Percentiles rank a stretch among this genome's conserved stretches.
Evolutionary conservation across 1,284 basidiomycete genomes (phyloP).

Genomic region (Bothia castanella): DNA sequence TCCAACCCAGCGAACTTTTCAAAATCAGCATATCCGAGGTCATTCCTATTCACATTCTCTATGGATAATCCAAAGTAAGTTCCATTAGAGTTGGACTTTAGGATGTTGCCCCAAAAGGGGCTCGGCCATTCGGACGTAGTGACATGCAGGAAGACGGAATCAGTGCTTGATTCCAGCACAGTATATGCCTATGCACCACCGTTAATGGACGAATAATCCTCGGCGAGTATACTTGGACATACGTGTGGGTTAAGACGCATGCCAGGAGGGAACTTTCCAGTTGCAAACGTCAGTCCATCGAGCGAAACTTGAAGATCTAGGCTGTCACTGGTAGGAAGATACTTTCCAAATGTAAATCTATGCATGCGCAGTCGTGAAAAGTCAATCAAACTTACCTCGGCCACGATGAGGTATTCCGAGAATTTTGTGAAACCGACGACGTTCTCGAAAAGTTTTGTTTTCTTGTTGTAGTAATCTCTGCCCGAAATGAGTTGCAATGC

Average conservation of each 20-base stretch:
- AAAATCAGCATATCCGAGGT: slow-evolving; percentile 89
- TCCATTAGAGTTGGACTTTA: slow-evolving; percentile 97
- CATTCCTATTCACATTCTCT: slow-evolving; percentile 88
- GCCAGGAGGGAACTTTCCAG: slow-evolving; percentile 84
- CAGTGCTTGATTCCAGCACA: slow-evolving; percentile 90
- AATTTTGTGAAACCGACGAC: slow-evolving; percentile 97
- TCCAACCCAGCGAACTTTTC: slow-evolving; percentile 97
- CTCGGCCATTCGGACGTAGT: slow-evolving; percentile 78
- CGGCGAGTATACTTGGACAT: slow-evolving; percentile 26
- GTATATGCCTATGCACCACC: slow-evolving; percentile 70
- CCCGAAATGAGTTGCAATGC: slow-evolving; percentile 81
- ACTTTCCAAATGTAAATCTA: slow-evolving; percentile 39
- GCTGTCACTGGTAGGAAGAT: slow-evolving; percentile 53
- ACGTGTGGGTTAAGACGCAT: slow-evolving; percentile 88
- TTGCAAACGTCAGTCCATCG: slow-evolving; percentile 81
- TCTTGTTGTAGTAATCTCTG: slow-evolving; percentile 67
- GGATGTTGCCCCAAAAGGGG: slow-evolving; percentile 86
- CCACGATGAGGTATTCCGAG: slow-evolving; percentile 92
- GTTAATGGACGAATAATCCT: slow-evolving; percentile 2
- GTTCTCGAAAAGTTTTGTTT: slow-evolving; percentile 76
- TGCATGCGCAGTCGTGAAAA: background rate
- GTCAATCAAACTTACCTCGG: slow-evolving; percentile 58
- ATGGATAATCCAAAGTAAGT: slow-evolving; percentile 90
- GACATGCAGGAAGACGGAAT: slow-evolving; percentile 92
- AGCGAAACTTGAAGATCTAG: slow-evolving; percentile 89